Percentiles rank a stretch among this genome's conserved stretches.
Conservation (phyloP, 805 yeast species). For the Cyberlindnera subsufficiens region DNA sequence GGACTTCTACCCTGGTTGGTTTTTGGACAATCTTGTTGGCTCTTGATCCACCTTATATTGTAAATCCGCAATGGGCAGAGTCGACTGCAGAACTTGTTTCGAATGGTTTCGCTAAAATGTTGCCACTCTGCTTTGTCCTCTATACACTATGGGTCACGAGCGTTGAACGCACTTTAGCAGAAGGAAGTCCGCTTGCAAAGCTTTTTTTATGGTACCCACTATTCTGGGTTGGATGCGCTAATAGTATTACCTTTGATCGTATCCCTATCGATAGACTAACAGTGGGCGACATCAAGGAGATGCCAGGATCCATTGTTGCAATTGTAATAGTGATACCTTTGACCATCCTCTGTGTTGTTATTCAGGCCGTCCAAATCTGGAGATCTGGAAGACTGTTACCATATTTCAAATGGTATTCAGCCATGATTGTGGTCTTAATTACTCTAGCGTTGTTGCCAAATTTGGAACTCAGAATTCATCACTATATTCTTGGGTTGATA, state of each 20-base stretch:
- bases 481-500: slow-evolving; percentile 71
- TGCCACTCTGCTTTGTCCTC: slow-evolving; percentile 69
- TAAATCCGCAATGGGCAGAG: slow-evolving; percentile 47
- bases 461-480: slow-evolving; percentile 71
- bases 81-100: slow-evolving; percentile 60
- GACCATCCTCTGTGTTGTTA: slow-evolving; percentile 48
- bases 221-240: slow-evolving; percentile 79
- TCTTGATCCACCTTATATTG: slow-evolving; percentile 71
- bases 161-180: slow-evolving; percentile 41
- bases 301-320: slow-evolving; percentile 72
- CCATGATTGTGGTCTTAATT: slow-evolving; percentile 37
- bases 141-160: slow-evolving; percentile 64
- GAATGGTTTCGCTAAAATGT: slow-evolving; percentile 61
- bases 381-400: slow-evolving; percentile 59
- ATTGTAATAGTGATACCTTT: slow-evolving; percentile 43
- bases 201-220: slow-evolving; percentile 61
- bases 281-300: slow-evolving; percentile 58
- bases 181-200: slow-evolving; percentile 34
- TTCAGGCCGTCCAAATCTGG: slow-evolving; percentile 82
- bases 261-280: slow-evolving; percentile 85
- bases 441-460: slow-evolving; percentile 52
- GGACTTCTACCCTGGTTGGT: slow-evolving; percentile 59
- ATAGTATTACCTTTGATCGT: slow-evolving; percentile 83
- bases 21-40: slow-evolving; percentile 78
- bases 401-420: slow-evolving; percentile 50